Base-by-base conservation (phyloP, 805 yeast species). In the Millerago galiae region DNA sequence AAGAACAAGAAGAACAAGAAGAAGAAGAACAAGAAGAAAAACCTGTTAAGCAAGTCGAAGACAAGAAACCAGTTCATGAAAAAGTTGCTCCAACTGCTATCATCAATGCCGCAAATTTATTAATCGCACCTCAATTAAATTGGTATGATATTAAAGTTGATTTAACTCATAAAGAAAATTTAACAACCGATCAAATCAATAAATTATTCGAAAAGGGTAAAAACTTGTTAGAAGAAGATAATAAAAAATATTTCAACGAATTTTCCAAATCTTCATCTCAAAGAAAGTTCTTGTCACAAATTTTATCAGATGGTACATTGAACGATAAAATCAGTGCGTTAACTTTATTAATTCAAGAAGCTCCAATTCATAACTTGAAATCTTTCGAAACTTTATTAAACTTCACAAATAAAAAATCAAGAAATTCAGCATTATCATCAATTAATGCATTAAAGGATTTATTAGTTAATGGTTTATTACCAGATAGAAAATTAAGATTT, bases 261-360 rank as follows among this genome's bases (percentile, higher is more conserved):
- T 82, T 82, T 59, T 76, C 84, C 42, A 79, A 79, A 50, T 75
- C 81, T 43, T 79, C 83, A 32, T 84, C 95, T 6, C 96, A 85
- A 67, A 81, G 78, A 59, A 83, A 86, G 71, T 91, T 91, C 62
- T 77, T 88, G 71, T 75, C 91, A 1, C 95, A 91, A 63, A 83
- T 93, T 52, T 74, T 93, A 55, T 73, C 89, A 6, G 83, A 79
- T 51, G 99, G 99, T 85, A 93, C 99, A 0, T 72, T 91, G 54
- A 83, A 80, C 54, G 99, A 93, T 81, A 89, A 93, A 66, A 85
- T 93, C 42, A 86, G 96, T 37, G 96, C 99, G 0, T 72, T 93
- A 58, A 91, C 99, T 1, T 76, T 93, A 59, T 70, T 93, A 59
- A 77, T 90, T 37, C 98, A 93, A 60, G 98, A 93, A 66, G 90